These are phyloP conservation scores for Backusella psychrophila DNA, from an alignment of 192 early-diverging fungal species.

Conservation along the genomic window DNA sequence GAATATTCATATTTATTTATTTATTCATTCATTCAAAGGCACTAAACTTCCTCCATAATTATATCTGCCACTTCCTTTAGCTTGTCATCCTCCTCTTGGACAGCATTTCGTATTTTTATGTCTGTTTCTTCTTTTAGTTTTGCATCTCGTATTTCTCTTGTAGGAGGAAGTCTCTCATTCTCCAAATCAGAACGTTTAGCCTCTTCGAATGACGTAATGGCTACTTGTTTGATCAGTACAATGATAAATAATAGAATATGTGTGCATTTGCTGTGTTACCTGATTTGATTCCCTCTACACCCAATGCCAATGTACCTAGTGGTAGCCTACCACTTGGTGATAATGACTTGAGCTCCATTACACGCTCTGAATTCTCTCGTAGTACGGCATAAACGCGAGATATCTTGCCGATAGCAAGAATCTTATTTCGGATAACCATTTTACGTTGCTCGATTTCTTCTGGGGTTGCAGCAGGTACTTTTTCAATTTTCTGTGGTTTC, in stretches of 20 bases:
- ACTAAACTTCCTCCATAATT: slow-evolving; percentile 17
- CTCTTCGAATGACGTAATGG: slow-evolving; percentile 90
- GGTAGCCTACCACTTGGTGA: slow-evolving; percentile 85
- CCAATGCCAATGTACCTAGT: slow-evolving; percentile 81
- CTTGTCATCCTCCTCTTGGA: slow-evolving; percentile 29
- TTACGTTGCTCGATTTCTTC: slow-evolving; percentile 63
- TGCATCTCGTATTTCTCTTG: slow-evolving; percentile 48
- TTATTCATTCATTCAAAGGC: not conserved
- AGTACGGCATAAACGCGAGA: slow-evolving; percentile 88
- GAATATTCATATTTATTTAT: not conserved
- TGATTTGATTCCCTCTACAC: slow-evolving; percentile 89
- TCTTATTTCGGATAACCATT: slow-evolving; percentile 80
- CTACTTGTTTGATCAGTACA: slow-evolving; percentile 30
- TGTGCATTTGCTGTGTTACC: slow-evolving; percentile 40
- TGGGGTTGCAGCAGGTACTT: slow-evolving; percentile 3
- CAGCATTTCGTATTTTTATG: slow-evolving; percentile 34
- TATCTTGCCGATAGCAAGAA: slow-evolving; percentile 90
- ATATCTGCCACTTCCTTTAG: slow-evolving; percentile 33
- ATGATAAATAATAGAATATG: slow-evolving; percentile 3
- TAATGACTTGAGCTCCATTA: slow-evolving; percentile 90
- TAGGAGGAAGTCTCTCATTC: slow-evolving; percentile 91
- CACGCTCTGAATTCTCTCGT: slow-evolving; percentile 87
- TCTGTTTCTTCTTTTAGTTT: slow-evolving; percentile 31
- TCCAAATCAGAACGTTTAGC: slow-evolving; percentile 88
- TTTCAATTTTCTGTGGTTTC: slow-evolving; percentile 4